A percentile compares a stretch with the other conserved stretches of the same genome.
Conservation (phyloP, 495 filamentous ascomycete genomes). For the Chaetomium tenue region DNA sequence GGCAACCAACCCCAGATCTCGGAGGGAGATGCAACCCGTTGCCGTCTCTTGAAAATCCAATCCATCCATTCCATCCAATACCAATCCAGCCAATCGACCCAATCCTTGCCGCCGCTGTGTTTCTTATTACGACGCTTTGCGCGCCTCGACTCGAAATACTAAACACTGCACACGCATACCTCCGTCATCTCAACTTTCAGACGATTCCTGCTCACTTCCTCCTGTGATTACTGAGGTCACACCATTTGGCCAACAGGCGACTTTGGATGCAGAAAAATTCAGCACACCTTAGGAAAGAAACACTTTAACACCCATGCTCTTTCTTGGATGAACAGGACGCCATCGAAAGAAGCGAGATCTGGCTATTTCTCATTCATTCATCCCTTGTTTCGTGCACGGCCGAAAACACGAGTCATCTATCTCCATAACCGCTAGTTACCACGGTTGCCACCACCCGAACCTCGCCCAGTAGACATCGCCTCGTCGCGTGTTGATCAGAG, state of each 20-base stretch:
- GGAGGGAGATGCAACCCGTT: neutral
- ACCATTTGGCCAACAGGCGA: neutral
- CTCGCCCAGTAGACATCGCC: neutral
- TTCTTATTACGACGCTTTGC: constrained; percentile 8
- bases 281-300: neutral
- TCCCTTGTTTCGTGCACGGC: constrained; percentile 6
- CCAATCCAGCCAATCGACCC: neutral
- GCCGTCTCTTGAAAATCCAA: neutral
- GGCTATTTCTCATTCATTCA: constrained; percentile 5
- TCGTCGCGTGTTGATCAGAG: neutral
- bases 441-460: neutral
- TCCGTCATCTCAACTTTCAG: neutral
- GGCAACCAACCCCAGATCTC: neutral
- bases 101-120: constrained; percentile 11
- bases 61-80: neutral
- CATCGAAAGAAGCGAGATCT: neutral
- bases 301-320: neutral
- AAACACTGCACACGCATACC: neutral
- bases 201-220: neutral
- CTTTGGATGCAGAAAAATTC: neutral
- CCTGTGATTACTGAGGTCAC: neutral
- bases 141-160: neutral
- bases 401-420: neutral
- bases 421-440: too few species aligned
- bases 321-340: neutral